These are phyloP conservation scores for Podospora pseudocomata DNA, from an alignment of 495 filamentous ascomycete genomes.

Conservation along the genomic window DNA sequence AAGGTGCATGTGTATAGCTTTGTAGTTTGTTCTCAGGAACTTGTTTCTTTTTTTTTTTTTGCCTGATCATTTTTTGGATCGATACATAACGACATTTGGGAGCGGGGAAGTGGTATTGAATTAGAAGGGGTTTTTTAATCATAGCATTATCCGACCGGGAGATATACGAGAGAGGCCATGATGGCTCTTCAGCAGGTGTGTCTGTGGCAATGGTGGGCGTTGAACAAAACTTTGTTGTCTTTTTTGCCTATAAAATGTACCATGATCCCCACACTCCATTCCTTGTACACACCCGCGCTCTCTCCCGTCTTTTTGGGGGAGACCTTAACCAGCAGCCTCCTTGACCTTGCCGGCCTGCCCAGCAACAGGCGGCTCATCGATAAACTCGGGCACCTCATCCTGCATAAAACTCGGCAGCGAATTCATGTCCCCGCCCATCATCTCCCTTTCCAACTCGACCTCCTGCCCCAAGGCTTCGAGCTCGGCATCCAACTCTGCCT, in stretches of 20 bases:
- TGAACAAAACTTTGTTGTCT: background rate
- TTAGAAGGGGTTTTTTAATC: background rate
- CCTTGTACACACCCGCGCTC: background rate
- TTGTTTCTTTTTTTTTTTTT: background rate
- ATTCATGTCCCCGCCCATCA: constrained; percentile 43
- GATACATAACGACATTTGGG: background rate
- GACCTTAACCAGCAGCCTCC: constrained; percentile 59
- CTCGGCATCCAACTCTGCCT: constrained; percentile 95
- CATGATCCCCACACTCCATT: background rate
- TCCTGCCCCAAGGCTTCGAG: constrained; percentile 92
- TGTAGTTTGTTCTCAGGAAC: background rate
- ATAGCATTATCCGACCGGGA: background rate
- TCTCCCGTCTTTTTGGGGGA: background rate
- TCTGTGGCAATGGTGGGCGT: background rate
- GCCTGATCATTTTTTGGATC: background rate
- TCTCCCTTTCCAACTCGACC: constrained; percentile 64
- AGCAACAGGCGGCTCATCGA: constrained; percentile 72
- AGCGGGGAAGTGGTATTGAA: background rate
- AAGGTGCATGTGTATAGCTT: background rate
- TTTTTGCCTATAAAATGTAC: background rate
- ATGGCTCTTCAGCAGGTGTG: too few species aligned
- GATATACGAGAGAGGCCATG: too few species aligned
- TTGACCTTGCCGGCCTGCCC: constrained; percentile 60
- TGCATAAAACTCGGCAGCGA: constrained; percentile 81
- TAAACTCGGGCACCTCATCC: constrained; percentile 79